phyloP scores from a whole-genome alignment of 495 filamentous ascomycete species.

The Paragyromitra xinjiangensis region DNA sequence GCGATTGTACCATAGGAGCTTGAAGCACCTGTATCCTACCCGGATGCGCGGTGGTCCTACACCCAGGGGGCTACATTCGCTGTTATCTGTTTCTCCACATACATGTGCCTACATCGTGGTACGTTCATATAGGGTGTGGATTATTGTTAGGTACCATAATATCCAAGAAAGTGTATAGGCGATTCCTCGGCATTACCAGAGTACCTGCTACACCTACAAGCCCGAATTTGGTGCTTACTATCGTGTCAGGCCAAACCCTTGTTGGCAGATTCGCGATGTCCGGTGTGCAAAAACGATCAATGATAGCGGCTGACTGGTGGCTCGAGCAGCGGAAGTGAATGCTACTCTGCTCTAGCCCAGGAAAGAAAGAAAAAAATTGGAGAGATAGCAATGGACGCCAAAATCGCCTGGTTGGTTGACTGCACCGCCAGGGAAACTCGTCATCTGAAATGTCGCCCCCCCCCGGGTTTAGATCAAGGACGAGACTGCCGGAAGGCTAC shows the following conservation, averaged over 20 bases:
- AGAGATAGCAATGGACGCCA: slow-evolving; percentile 1
- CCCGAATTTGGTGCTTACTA: background rate
- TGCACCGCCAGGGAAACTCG: slow-evolving; percentile 23
- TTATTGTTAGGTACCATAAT: background rate
- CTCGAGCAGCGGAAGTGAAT: background rate
- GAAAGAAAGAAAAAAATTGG: background rate
- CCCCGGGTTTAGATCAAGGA: slow-evolving; percentile 8
- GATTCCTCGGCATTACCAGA: background rate
- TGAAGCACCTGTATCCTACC: slow-evolving; percentile 13
- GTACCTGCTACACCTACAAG: background rate
- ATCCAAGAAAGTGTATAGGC: background rate
- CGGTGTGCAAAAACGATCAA: background rate
- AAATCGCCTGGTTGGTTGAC: slow-evolving; percentile 18
- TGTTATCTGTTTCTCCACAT: slow-evolving; percentile 7
- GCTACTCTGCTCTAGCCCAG: background rate
- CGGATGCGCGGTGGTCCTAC: background rate
- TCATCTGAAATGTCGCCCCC: slow-evolving; percentile 43
- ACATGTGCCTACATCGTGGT: background rate
- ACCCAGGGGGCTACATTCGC: slow-evolving; percentile 10
- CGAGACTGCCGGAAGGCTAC: background rate
- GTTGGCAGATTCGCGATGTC: background rate
- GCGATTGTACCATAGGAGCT: background rate
- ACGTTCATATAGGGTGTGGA: background rate
- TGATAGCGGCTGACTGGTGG: background rate
- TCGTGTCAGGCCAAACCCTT: background rate